Evolutionary conservation across 2,329 filamentous ascomycete genomes (phyloP).

Genomic region (Epicoccum sorghinum): DNA sequence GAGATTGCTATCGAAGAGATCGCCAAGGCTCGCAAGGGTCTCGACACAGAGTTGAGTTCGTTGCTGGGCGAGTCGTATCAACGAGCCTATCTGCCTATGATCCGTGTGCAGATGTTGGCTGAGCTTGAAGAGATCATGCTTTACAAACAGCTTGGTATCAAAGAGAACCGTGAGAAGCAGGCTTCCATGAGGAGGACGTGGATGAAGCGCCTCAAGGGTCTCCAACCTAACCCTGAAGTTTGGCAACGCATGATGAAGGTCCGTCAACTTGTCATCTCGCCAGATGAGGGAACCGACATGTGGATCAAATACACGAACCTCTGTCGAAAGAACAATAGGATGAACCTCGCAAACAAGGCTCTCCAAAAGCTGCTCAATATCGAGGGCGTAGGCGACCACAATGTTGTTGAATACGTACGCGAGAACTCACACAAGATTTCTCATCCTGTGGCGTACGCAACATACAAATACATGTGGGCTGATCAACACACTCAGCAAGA

Average conservation of each 20-base stretch:
- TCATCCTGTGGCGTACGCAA: constrained; percentile 92
- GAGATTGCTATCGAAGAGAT: constrained; percentile 88
- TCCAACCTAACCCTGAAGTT: constrained; percentile 95
- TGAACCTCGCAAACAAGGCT: constrained; percentile 94
- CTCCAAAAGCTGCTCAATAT: constrained; percentile 80
- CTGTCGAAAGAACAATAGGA: constrained; percentile 93
- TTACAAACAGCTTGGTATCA: constrained; percentile 80
- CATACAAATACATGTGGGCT: constrained; percentile 97
- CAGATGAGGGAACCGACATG: constrained; percentile 96
- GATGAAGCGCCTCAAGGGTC: constrained; percentile 93
- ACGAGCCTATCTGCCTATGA: constrained; percentile 95
- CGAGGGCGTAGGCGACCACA: constrained; percentile 35
- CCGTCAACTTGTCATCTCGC: constrained; percentile 86
- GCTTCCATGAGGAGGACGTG: constrained; percentile 91
- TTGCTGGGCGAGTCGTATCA: constrained; percentile 99
- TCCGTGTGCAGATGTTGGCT: constrained; percentile 97
- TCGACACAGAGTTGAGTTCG: constrained; percentile 94
- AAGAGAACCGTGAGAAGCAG: constrained; percentile 80
- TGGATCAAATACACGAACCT: constrained; percentile 99
- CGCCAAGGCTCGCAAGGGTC: constrained; percentile 85
- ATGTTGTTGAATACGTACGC: constrained; percentile 43
- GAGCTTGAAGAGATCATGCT: constrained; percentile 97
- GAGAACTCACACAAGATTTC: constrained; percentile 55
- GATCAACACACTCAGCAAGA: constrained; percentile 53
- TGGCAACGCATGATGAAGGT: constrained; percentile 99